phyloP scores from a whole-genome alignment of 2,329 filamentous ascomycete species.

The Geosmithia putterillii region DNA sequence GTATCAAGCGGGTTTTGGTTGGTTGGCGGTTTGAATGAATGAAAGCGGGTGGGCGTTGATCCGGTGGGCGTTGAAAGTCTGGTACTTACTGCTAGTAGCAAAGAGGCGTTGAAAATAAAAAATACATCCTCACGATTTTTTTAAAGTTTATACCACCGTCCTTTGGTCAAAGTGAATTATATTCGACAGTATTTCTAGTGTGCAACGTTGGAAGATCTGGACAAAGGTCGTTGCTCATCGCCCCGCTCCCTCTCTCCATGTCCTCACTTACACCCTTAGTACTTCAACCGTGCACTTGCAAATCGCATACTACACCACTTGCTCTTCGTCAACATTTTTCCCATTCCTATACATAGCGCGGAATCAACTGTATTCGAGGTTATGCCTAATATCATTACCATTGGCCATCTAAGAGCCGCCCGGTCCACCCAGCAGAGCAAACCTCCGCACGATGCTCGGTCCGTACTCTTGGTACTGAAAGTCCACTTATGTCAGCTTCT shows the following conservation, averaged over 20 bases:
- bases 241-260: background rate
- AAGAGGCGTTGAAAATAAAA: background rate
- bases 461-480: conserved; percentile 85
- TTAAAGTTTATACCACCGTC: no score
- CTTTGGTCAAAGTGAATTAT: no score
- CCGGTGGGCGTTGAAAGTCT: background rate
- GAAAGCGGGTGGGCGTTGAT: background rate
- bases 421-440: conserved; percentile 84
- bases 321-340: background rate
- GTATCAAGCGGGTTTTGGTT: background rate
- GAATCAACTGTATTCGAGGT: background rate
- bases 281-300: background rate
- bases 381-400: background rate
- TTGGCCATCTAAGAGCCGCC: conserved; percentile 53
- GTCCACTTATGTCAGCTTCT: conserved; percentile 7
- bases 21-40: background rate
- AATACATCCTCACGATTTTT: background rate
- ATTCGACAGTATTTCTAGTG: background rate
- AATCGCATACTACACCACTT: background rate
- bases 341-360: background rate
- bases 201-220: background rate
- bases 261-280: no score
- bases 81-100: no score
- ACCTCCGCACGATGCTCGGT: conserved; percentile 87
- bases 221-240: no score